A percentile compares a stretch with the other conserved stretches of the same genome.
Conservation (phyloP, 2,329 filamentous ascomycete species). For the Sordariomycetes sp. region DNA sequence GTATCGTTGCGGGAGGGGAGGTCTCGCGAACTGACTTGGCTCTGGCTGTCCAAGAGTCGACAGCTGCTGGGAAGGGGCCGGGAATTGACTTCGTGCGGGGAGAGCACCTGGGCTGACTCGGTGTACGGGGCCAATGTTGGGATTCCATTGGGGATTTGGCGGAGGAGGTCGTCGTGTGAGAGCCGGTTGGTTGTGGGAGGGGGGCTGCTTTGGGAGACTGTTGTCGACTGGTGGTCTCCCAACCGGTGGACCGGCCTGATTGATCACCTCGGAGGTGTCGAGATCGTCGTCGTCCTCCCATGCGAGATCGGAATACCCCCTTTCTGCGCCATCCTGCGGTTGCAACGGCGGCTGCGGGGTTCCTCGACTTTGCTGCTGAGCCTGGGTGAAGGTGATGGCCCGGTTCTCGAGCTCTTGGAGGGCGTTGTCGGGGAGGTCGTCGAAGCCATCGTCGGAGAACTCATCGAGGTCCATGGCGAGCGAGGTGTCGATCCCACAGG, state of each 20-base stretch:
- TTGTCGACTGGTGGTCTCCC: conserved; percentile 25
- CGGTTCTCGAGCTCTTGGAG: conserved; percentile 55
- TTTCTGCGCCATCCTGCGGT: no score
- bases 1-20: conserved; percentile 14
- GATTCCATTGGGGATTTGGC: conserved; percentile 24
- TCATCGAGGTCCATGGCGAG: conserved; percentile 38
- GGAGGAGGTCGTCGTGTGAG: conserved; percentile 8
- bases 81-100: no score
- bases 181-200: conserved; percentile 10
- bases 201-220: conserved; percentile 21
- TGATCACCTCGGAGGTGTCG: conserved; percentile 47
- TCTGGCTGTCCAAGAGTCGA: conserved; percentile 17
- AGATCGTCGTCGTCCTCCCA: conserved; percentile 47
- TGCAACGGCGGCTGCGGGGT: conserved; percentile 13
- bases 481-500: no score
- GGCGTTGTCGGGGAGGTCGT: conserved; percentile 46
- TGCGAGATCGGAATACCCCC: conserved; percentile 25
- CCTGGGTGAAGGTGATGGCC: conserved; percentile 53
- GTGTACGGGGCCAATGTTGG: conserved; percentile 15
- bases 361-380: conserved; percentile 20
- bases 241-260: conserved; percentile 32
- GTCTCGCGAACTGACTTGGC: conserved; percentile 31
- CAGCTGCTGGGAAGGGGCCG: conserved; percentile 15
- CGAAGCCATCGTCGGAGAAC: conserved; percentile 55
- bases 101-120: no score